A percentile compares a stretch with the other conserved stretches of the same genome.
These are phyloP conservation scores for Myxozyma lipomycoides DNA, from an alignment of 805 yeast genomes.

Conservation along the genomic window DNA sequence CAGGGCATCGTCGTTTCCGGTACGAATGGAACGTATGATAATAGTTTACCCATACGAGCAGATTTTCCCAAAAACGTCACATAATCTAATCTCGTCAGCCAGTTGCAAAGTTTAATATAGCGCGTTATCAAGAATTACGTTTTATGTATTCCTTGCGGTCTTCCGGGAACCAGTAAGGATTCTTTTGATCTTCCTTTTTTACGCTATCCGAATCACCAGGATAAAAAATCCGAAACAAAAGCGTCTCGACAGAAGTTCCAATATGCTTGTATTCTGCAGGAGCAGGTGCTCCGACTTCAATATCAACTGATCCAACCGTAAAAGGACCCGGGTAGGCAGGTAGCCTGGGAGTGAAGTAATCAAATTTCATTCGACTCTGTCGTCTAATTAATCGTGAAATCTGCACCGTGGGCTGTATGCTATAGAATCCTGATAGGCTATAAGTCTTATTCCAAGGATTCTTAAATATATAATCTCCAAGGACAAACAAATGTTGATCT, in stretches of 20 bases:
- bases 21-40: slow-evolving; percentile 22
- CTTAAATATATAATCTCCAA: no score
- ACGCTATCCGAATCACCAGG: slow-evolving; percentile 15
- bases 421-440: no score
- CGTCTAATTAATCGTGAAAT: neutral
- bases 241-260: slow-evolving; percentile 22
- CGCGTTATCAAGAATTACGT: no score
- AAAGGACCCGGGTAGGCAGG: slow-evolving; percentile 29
- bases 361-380: neutral
- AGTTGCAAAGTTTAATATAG: neutral
- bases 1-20: slow-evolving; percentile 11
- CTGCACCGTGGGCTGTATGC: no score
- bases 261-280: slow-evolving; percentile 17
- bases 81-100: slow-evolving; percentile 4
- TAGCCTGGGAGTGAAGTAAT: slow-evolving; percentile 27
- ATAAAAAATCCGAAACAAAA: slow-evolving; percentile 29
- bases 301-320: slow-evolving; percentile 29
- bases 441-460: no score
- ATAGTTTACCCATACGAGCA: slow-evolving; percentile 4
- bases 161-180: slow-evolving; percentile 28
- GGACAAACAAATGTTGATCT: no score
- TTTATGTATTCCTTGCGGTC: slow-evolving; percentile 17
- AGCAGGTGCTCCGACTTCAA: slow-evolving; percentile 27
- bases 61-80: slow-evolving; percentile 9
- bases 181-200: neutral